Conservation (phyloP, 306 rosid species). For the Malus fusca region DNA sequence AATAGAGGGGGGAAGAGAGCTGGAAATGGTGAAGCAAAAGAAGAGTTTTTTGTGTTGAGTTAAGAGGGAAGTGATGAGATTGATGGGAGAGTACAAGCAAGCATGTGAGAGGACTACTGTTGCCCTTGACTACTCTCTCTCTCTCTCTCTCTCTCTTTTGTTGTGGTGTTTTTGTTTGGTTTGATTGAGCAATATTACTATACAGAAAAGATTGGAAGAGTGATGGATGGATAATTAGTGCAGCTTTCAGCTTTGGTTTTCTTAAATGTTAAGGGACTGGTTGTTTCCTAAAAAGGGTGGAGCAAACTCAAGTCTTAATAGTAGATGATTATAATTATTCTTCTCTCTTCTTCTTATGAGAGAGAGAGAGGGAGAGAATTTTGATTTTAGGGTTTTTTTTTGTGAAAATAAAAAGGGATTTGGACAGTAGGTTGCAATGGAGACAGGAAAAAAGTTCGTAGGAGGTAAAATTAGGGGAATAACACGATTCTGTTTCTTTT, state of each 20-base stretch:
- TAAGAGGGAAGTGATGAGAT: slow-evolving; percentile 39
- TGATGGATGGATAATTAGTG: slow-evolving; percentile 12
- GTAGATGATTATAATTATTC: slow-evolving; percentile 23
- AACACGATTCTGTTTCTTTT: slow-evolving; percentile 55
- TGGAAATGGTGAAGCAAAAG: slow-evolving; percentile 40
- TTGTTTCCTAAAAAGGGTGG: slow-evolving; percentile 45
- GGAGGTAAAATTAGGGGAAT: slow-evolving; percentile 39
- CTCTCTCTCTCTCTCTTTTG: neutral
- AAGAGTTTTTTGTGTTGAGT: slow-evolving; percentile 11
- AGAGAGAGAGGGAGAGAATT: slow-evolving; percentile 3
- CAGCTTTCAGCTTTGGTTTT: slow-evolving; percentile 33
- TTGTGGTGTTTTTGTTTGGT: slow-evolving; percentile 7
- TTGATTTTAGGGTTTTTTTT: slow-evolving; percentile 30
- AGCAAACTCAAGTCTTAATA: slow-evolving; percentile 25
- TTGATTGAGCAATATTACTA: slow-evolving; percentile 35
- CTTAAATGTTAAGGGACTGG: slow-evolving; percentile 19
- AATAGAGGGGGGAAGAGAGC: neutral
- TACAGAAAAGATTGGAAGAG: slow-evolving; percentile 14
- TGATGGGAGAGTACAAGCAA: slow-evolving; percentile 35
- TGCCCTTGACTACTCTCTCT: slow-evolving; percentile 30
- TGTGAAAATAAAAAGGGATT: slow-evolving; percentile 24
- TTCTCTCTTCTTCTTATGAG: slow-evolving; percentile 7
- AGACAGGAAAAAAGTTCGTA: slow-evolving; percentile 48
- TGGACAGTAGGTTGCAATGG: slow-evolving; percentile 31
- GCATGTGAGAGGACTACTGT: slow-evolving; percentile 46